A percentile compares a stretch with the other conserved stretches of the same genome.
phyloP scores from a whole-genome alignment of 23 red algal genomes.

The Gracilaria domingensis region DNA sequence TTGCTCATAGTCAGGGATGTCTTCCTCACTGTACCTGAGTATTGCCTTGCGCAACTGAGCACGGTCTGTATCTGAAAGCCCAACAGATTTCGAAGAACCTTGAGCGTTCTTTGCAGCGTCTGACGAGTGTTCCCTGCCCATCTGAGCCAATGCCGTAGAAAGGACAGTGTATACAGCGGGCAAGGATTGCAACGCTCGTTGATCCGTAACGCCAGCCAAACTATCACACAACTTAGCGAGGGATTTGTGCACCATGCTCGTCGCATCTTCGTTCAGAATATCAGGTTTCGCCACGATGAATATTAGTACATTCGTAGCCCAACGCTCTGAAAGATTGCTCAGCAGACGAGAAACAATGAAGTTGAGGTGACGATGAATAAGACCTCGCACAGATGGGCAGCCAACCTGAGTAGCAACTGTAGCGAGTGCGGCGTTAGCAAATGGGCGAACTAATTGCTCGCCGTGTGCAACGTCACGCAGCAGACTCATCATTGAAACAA shows the following conservation, averaged over 20 bases:
- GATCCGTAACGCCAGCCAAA: constrained; percentile 57
- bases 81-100: background rate
- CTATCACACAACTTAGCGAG: constrained; percentile 39
- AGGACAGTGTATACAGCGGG: constrained; percentile 49
- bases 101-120: background rate
- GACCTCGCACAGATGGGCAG: constrained; percentile 24
- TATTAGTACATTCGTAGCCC: constrained; percentile 43
- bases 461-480: constrained; percentile 54
- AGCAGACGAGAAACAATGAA: constrained; percentile 48
- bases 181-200: constrained; percentile 31
- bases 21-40: constrained; percentile 46
- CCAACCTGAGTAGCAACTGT: background rate
- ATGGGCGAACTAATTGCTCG: constrained; percentile 30
- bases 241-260: constrained; percentile 29
- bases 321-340: constrained; percentile 28
- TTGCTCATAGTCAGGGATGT: constrained; percentile 15
- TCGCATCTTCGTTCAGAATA: constrained; percentile 41
- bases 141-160: constrained; percentile 38
- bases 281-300: constrained; percentile 59
- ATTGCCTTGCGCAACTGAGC: constrained; percentile 41
- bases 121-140: background rate
- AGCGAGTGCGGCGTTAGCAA: constrained; percentile 1
- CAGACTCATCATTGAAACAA: constrained; percentile 33
- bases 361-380: constrained; percentile 58
- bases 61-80: constrained; percentile 14